Evolutionary conservation across 352 stramenopile species (phyloP), one percentile per base, ranked within the genome.

Genomic region (Phytophthora gonapodyides): DNA sequence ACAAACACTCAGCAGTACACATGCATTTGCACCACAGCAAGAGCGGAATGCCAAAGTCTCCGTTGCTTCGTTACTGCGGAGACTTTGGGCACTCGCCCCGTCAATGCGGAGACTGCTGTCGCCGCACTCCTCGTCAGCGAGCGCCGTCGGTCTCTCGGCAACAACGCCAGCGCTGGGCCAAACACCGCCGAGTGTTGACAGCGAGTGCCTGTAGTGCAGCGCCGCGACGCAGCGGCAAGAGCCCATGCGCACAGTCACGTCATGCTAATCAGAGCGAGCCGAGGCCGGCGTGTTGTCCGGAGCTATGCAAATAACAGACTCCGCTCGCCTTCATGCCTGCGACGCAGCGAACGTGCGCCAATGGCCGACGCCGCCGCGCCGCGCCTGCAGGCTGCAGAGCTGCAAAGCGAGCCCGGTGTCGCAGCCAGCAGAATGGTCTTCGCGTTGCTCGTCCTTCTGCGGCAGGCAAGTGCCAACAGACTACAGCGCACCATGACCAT

Each of bases 241-340:
- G 51, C 58, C 38, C 35, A 24, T 43, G 5, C 41, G 53, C 60
- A 21, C 33, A 68, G 64, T 63, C 63, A 53, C 50, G 49, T 41
- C 62, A 55, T 30, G 47, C 45, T 38, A 38, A n/a, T n/a, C n/a
- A n/a, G n/a, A 24, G 21, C 21, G 21, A 24, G 21, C 21, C 21
- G 21, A 24, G 5, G 34, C 19, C 46, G 37, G 10, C 46, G 61
- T 65, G 61, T 64, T 69, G 37, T 40, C 47, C 36, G 36, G 47
- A 70, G 63, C 57, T 71, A 63, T 71, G 63, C 57, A 71, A 63
- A 71, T 71, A 63, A 71, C 63, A 71, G 51, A 41, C 42, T 59
- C 50, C 15, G 44, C 30, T 63, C 63, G 43, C 38, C 41, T 59
- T 40, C 38, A 37, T 21, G 36, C 16, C 56, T 16, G 45, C 19